phyloP scores from a whole-genome alignment of 768 basidiomycete species.

The Kwoniella dendrophila region DNA sequence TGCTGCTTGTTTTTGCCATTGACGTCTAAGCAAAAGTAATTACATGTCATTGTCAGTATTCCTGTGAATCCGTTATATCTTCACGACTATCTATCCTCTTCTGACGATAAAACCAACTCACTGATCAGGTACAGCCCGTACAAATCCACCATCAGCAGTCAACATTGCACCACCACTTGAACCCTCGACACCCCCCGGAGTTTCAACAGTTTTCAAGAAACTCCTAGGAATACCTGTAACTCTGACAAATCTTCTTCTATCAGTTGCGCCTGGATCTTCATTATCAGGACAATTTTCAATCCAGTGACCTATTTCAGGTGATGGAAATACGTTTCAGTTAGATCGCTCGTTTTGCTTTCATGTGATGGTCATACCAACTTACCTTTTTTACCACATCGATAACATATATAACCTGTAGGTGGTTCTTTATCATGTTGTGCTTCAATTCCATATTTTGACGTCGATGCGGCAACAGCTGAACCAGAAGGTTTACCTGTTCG shows the following conservation, averaged over 20 bases:
- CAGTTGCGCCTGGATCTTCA: constrained; percentile 90
- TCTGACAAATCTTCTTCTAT: constrained; percentile 91
- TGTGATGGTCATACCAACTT: constrained; percentile 10
- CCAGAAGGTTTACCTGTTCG: constrained; percentile 15
- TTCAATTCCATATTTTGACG: constrained; percentile 60
- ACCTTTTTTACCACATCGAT: constrained; percentile 97
- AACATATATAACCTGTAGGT: constrained; percentile 95
- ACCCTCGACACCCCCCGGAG: constrained; percentile 59
- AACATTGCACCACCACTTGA: constrained; percentile 88
- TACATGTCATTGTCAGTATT: neutral
- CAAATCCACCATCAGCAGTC: constrained; percentile 96
- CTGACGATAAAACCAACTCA: constrained; percentile 62
- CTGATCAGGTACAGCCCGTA: constrained; percentile 95
- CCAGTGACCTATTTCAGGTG: constrained; percentile 99
- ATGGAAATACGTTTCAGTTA: constrained; percentile 3
- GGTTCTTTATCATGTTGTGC: constrained; percentile 62
- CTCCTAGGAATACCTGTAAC: constrained; percentile 98
- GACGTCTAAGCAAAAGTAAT: constrained; percentile 63
- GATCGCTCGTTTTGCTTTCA: neutral
- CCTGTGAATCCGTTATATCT: neutral
- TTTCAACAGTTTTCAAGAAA: constrained; percentile 94
- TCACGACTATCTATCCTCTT: neutral
- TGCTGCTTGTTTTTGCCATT: constrained; percentile 83
- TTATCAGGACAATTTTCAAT: constrained; percentile 99
- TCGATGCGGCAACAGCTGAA: constrained; percentile 20